These are phyloP conservation scores for Pinus albicaulis DNA, from an alignment of 75 land plant species.

Conservation along the genomic window DNA sequence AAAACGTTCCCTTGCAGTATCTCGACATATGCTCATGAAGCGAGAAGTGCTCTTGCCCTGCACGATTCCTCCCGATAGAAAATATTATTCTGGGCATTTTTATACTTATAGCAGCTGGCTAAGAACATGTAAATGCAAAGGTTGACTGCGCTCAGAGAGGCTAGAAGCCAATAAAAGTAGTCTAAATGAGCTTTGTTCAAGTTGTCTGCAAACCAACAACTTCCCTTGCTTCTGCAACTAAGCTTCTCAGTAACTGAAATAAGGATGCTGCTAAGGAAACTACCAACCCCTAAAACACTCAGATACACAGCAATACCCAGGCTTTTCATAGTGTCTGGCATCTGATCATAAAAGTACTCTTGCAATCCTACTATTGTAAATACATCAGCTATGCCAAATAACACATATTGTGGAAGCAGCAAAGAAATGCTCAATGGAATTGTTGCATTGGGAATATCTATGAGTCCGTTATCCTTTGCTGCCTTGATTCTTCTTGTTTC, in stretches of 20 bases:
- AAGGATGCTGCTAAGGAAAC: constrained; percentile 63
- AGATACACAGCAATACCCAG: constrained; percentile 69
- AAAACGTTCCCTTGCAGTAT: too few relatives aligned
- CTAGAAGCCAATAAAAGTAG: constrained; percentile 49
- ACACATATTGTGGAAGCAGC: constrained; percentile 85
- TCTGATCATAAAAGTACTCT: constrained; percentile 86
- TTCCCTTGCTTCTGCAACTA: neutral
- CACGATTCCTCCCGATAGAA: too few relatives aligned
- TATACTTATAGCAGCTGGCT: constrained; percentile 8
- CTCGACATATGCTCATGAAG: too few relatives aligned
- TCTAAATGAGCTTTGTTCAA: constrained; percentile 45
- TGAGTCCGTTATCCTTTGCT: constrained; percentile 13
- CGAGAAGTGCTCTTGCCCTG: too few relatives aligned
- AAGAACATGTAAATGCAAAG: constrained; percentile 24
- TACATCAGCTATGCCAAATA: constrained; percentile 82
- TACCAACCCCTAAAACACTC: constrained; percentile 81
- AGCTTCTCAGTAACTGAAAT: constrained; percentile 47
- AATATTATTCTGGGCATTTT: too few relatives aligned
- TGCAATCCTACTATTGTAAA: constrained; percentile 92
- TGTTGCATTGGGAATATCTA: constrained; percentile 10
- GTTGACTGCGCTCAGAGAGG: constrained; percentile 26
- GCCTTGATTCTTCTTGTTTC: constrained; percentile 45
- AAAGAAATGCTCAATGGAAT: constrained; percentile 67
- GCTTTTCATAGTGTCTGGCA: constrained; percentile 77
- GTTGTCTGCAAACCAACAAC: constrained; percentile 69